Conservation (phyloP, 257 asterid genomes). For the Fraxinus quadrangulata region DNA sequence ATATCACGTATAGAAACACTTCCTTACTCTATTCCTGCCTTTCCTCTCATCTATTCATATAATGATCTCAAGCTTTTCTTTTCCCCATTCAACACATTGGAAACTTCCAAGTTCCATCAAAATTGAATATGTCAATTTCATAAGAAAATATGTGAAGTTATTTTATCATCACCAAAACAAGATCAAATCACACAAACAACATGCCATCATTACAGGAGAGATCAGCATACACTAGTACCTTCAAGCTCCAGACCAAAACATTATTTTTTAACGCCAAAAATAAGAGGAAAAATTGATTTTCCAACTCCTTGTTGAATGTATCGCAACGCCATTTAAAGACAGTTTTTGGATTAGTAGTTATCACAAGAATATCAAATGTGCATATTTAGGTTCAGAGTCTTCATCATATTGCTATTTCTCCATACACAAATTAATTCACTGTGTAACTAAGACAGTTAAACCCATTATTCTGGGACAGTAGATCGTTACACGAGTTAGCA, state of each 20-base stretch:
- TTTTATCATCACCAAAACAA: slow-evolving; percentile 4
- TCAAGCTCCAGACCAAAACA: background rate
- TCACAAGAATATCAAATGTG: no score
- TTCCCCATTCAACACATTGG: background rate
- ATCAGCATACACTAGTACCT: background rate
- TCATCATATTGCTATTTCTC: no score
- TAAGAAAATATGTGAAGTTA: background rate
- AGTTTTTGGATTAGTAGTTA: no score
- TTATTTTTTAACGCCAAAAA: no score
- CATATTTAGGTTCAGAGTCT: no score
- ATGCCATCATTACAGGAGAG: background rate
- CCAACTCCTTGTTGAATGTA: no score
- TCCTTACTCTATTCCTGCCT: background rate
- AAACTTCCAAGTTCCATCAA: background rate
- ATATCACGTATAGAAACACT: slow-evolving; percentile 1
- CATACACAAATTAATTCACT: no score
- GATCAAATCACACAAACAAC: slow-evolving; percentile 3
- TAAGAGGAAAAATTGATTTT: no score
- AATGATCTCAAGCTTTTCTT: background rate
- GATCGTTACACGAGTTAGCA: background rate
- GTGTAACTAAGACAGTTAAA: no score
- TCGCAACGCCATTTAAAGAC: no score
- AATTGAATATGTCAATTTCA: slow-evolving; percentile 1
- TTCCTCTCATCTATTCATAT: slow-evolving; percentile 9
- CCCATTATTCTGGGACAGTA: background rate